phyloP scores from a whole-genome alignment of 2,329 filamentous ascomycete genomes.

The Epichloe uncinata region DNA sequence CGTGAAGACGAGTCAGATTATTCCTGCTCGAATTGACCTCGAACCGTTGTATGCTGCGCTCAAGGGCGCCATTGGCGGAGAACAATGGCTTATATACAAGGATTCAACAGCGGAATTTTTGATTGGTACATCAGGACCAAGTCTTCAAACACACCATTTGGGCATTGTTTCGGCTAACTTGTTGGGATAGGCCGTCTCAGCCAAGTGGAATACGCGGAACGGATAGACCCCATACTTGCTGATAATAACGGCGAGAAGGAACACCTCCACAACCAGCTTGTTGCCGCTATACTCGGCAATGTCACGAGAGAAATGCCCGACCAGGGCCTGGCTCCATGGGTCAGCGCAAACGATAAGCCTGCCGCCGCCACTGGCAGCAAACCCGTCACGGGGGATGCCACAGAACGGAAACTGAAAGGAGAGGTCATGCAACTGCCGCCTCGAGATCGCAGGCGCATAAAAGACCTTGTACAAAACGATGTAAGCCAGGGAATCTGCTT shows the following conservation, averaged over 20 bases:
- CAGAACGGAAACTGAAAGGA: slow-evolving; percentile 51
- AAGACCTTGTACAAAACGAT: slow-evolving; percentile 49
- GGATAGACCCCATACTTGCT: slow-evolving; percentile 46
- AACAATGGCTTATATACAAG: slow-evolving; percentile 53
- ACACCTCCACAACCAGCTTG: slow-evolving; percentile 55
- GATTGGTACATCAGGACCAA: slow-evolving; percentile 31
- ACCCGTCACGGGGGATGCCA: slow-evolving; percentile 48
- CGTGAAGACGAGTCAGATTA: slow-evolving; percentile 46
- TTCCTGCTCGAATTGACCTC: slow-evolving; percentile 53
- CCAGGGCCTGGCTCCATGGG: slow-evolving; percentile 54
- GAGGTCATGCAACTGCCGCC: slow-evolving; percentile 60
- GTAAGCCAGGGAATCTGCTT: slow-evolving; percentile 19
- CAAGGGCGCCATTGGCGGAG: slow-evolving; percentile 43
- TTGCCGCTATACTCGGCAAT: slow-evolving; percentile 55
- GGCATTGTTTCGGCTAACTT: slow-evolving; percentile 14
- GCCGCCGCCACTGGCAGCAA: slow-evolving; percentile 43
- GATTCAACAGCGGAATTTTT: slow-evolving; percentile 49
- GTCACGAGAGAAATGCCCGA: slow-evolving; percentile 57
- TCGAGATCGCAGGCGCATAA: slow-evolving; percentile 51
- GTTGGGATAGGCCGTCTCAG: slow-evolving; percentile 42
- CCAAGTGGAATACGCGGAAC: slow-evolving; percentile 44
- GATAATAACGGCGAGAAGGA: slow-evolving; percentile 45
- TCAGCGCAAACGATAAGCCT: slow-evolving; percentile 58
- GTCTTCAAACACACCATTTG: neutral
- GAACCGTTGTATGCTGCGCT: slow-evolving; percentile 51